Evolutionary conservation across 2,329 filamentous ascomycete species (phyloP).

Genomic region (Sporothrix pallida): DNA sequence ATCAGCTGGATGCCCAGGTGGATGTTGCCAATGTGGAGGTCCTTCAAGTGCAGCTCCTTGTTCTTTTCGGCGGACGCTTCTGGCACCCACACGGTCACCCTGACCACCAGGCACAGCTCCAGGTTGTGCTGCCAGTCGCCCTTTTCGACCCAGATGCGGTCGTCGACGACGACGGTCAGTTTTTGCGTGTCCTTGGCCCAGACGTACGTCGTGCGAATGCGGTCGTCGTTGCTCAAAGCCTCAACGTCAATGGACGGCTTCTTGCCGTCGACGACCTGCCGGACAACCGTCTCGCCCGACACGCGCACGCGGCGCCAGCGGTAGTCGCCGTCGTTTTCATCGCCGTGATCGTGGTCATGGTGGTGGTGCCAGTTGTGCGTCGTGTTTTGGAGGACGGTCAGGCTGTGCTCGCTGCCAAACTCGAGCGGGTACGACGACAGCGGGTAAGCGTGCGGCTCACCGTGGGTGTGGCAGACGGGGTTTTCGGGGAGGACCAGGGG

Average conservation of each 20-base stretch:
- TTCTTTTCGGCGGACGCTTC: slow-evolving; percentile 38
- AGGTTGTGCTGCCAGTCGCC: slow-evolving; percentile 36
- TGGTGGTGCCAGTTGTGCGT: slow-evolving; percentile 31
- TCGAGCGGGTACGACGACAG: slow-evolving; percentile 42
- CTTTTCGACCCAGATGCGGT: slow-evolving; percentile 26
- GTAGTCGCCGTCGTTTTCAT: not conserved
- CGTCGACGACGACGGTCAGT: slow-evolving; percentile 44
- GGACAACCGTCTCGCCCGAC: slow-evolving; percentile 54
- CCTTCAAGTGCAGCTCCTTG: slow-evolving; percentile 43
- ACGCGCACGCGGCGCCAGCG: slow-evolving; percentile 46
- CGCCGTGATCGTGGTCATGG: not conserved
- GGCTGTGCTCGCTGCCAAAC: slow-evolving; percentile 46
- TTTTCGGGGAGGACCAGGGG: slow-evolving; percentile 30
- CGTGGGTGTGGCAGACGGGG: not conserved
- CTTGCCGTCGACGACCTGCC: slow-evolving; percentile 39
- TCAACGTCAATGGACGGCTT: slow-evolving; percentile 52
- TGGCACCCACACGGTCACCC: slow-evolving; percentile 56
- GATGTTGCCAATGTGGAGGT: slow-evolving; percentile 47
- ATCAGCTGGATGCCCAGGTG: slow-evolving; percentile 51
- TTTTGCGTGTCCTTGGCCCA: slow-evolving; percentile 47
- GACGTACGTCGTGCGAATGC: slow-evolving; percentile 46
- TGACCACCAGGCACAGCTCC: slow-evolving; percentile 56
- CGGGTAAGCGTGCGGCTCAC: not conserved
- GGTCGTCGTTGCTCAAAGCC: slow-evolving; percentile 53
- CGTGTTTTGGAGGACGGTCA: slow-evolving; percentile 51